Percentiles rank a stretch among this genome's conserved stretches.
Evolutionary conservation across 2,329 filamentous ascomycete species (phyloP).

Genomic region (Ophiostoma angusticollis): DNA sequence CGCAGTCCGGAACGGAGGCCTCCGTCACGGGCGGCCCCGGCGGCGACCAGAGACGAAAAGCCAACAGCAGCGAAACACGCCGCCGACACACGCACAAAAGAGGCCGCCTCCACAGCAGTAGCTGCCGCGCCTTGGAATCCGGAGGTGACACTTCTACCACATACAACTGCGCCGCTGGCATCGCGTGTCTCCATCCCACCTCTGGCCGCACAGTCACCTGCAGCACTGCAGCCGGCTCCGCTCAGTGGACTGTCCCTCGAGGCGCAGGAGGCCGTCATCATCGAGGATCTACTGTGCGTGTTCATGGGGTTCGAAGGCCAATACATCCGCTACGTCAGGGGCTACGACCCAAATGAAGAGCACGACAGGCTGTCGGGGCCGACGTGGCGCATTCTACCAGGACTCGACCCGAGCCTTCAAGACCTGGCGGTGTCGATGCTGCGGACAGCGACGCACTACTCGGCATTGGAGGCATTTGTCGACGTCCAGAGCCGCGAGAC

Average conservation of each 20-base stretch:
- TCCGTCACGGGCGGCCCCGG: conserved; percentile 22
- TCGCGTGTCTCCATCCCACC: conserved; percentile 44
- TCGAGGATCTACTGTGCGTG: conserved; percentile 85
- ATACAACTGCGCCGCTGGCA: conserved; percentile 59
- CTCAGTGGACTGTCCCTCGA: conserved; percentile 63
- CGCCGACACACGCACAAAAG: neutral
- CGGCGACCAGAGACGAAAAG: conserved; percentile 26
- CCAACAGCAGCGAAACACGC: neutral
- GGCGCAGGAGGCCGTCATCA: conserved; percentile 70
- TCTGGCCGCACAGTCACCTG: conserved; percentile 60
- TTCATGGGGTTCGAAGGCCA: conserved; percentile 99
- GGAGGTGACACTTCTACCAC: conserved; percentile 57
- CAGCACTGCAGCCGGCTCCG: conserved; percentile 51
- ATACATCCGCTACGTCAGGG: conserved; percentile 76
- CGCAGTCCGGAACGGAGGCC: conserved; percentile 43
- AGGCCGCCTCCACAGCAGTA: neutral
- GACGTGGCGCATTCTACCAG: conserved; percentile 62
- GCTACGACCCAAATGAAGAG: conserved; percentile 73
- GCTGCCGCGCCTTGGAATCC: conserved; percentile 55
- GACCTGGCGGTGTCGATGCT: conserved; percentile 83
- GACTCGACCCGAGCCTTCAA: conserved; percentile 79
- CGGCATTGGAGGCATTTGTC: conserved; percentile 80
- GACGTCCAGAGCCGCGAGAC: conserved; percentile 89
- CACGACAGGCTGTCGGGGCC: conserved; percentile 79
- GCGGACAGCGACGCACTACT: conserved; percentile 88